phyloP scores from a whole-genome alignment of 2,329 filamentous ascomycete species.

The Fusarium sp. region DNA sequence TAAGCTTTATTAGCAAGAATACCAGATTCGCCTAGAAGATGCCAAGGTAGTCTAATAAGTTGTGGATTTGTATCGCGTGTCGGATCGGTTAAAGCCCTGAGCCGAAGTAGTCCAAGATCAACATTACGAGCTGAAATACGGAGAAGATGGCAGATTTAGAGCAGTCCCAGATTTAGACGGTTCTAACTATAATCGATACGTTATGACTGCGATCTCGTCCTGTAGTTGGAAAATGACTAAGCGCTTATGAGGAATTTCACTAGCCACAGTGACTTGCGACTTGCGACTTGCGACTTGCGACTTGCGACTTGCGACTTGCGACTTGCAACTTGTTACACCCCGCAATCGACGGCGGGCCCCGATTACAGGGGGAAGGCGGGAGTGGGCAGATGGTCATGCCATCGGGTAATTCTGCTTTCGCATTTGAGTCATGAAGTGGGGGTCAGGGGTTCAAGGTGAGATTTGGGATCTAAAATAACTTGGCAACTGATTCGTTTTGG shows the following conservation, averaged over 20 bases:
- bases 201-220: neutral
- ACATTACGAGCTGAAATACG: too few relatives aligned
- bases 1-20: too few relatives aligned
- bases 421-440: conserved; percentile 16
- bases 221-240: neutral
- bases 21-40: too few relatives aligned
- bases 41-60: too few relatives aligned
- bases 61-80: too few relatives aligned
- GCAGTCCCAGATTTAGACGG: too few relatives aligned
- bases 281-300: neutral
- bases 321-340: neutral
- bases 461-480: conserved; percentile 3
- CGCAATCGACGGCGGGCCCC: conserved; percentile 33
- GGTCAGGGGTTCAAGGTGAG: conserved; percentile 15
- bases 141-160: too few relatives aligned
- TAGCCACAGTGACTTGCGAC: conserved; percentile 22
- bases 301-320: neutral
- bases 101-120: too few relatives aligned
- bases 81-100: too few relatives aligned
- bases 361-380: conserved; percentile 16
- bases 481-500: neutral
- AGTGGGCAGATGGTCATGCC: conserved; percentile 44
- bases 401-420: conserved; percentile 8
- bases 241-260: conserved; percentile 8
- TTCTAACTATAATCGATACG: too few relatives aligned